Conservation (phyloP, 2,329 filamentous ascomycete species). For the Atkinsonella texensis region DNA sequence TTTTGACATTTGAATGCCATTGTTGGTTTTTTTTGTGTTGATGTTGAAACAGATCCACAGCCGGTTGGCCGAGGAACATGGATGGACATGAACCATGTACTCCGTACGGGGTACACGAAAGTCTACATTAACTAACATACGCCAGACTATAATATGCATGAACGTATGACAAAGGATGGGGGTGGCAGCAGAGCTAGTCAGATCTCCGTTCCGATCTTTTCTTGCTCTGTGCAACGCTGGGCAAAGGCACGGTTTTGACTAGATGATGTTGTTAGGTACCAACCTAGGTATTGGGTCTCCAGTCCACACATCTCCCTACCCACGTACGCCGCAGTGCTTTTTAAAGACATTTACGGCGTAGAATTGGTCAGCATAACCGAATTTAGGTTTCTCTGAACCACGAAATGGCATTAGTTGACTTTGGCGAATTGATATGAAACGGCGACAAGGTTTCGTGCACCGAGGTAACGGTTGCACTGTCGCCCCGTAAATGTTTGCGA, state of each 20-base stretch:
- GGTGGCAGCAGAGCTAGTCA: background rate
- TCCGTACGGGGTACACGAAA: background rate
- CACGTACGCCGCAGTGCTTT: too few relatives aligned
- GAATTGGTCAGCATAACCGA: too few relatives aligned
- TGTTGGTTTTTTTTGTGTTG: background rate
- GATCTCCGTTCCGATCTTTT: background rate
- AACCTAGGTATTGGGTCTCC: too few relatives aligned
- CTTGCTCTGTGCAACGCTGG: background rate
- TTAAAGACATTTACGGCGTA: too few relatives aligned
- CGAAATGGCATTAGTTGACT: background rate
- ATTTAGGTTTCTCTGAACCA: too few relatives aligned
- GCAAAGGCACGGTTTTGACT: too few relatives aligned
- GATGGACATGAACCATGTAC: background rate
- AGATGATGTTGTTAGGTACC: too few relatives aligned
- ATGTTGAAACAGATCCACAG: background rate
- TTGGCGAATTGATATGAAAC: background rate
- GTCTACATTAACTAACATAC: background rate
- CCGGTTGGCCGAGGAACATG: slow-evolving; percentile 4
- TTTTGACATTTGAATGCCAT: background rate
- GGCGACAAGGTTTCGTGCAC: background rate
- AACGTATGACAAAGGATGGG: background rate
- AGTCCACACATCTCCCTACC: too few relatives aligned
- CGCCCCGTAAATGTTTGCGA: background rate
- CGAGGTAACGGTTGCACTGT: background rate
- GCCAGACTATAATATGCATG: background rate